phyloP scores from a whole-genome alignment of 1,284 basidiomycete genomes.

The Tilletia caries region DNA sequence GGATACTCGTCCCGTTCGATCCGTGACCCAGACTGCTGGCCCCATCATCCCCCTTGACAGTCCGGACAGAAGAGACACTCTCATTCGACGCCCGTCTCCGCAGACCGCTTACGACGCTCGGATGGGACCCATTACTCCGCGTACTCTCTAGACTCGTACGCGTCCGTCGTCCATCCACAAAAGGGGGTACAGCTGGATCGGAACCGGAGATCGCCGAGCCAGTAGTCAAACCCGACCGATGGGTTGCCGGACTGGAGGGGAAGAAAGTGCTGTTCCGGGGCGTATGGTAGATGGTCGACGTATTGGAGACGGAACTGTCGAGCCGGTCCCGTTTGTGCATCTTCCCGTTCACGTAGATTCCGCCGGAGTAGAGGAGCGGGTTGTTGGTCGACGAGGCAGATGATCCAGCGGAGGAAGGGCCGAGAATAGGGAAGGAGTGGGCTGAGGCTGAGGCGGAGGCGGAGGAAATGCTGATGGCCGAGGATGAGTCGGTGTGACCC shows the following conservation, averaged over 20 bases:
- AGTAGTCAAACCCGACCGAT: neutral
- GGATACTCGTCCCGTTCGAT: neutral
- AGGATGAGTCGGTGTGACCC: neutral
- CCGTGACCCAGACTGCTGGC: slow-evolving; percentile 1
- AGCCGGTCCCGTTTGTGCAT: neutral
- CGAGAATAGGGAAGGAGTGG: neutral
- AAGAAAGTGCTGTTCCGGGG: slow-evolving; percentile 36
- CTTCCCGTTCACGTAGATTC: slow-evolving; percentile 6
- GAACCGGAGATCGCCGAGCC: neutral
- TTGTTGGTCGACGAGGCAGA: neutral
- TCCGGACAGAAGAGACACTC: neutral
- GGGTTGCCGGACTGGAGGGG: slow-evolving; percentile 21
- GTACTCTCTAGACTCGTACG: slow-evolving; percentile 1
- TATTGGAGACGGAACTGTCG: slow-evolving; percentile 17
- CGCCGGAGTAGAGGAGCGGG: neutral
- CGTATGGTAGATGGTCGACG: slow-evolving; percentile 38
- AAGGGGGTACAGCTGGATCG: too few species aligned
- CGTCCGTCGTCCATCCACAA: neutral
- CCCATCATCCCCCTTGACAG: neutral
- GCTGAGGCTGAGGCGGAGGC: neutral
- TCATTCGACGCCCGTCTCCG: neutral
- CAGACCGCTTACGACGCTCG: neutral
- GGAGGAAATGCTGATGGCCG: neutral
- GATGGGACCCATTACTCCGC: neutral
- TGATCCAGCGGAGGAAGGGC: neutral